Conservation (phyloP, 1,139 yeast genomes). For the Pichia sp. region DNA sequence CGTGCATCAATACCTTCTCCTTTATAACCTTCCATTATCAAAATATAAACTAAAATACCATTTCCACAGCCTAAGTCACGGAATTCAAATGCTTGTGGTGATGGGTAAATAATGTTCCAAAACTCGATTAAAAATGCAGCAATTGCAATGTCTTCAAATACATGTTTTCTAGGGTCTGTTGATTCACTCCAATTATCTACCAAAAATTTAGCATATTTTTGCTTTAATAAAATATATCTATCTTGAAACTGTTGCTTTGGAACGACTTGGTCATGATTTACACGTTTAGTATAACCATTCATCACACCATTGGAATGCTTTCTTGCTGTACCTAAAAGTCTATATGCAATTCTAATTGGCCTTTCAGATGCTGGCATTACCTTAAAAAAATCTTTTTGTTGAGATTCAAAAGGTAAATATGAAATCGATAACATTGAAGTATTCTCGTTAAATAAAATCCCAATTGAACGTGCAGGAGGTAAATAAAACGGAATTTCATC, state of each 20-base stretch:
- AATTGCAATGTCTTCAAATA: slow-evolving; percentile 91
- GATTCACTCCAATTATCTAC: slow-evolving; percentile 88
- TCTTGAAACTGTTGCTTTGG: slow-evolving; percentile 80
- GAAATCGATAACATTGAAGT: slow-evolving; percentile 59
- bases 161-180: slow-evolving; percentile 94
- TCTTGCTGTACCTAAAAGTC: slow-evolving; percentile 70
- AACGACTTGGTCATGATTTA: slow-evolving; percentile 81
- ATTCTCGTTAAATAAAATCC: slow-evolving; percentile 47
- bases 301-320: slow-evolving; percentile 82
- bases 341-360: slow-evolving; percentile 71
- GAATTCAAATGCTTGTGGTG: slow-evolving; percentile 52
- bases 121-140: slow-evolving; percentile 92
- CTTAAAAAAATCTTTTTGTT: slow-evolving; percentile 28
- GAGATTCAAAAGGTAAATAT: slow-evolving; percentile 56
- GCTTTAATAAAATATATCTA: slow-evolving; percentile 71
- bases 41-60: slow-evolving; percentile 74
- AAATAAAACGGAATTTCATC: slow-evolving; percentile 80
- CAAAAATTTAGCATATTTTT: slow-evolving; percentile 67
- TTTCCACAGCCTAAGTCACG: slow-evolving; percentile 95
- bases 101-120: slow-evolving; percentile 61
- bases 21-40: slow-evolving; percentile 69
- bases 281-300: slow-evolving; percentile 83
- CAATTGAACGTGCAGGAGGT: slow-evolving; percentile 81
- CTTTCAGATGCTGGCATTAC: slow-evolving; percentile 46
- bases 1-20: slow-evolving; percentile 92